Base-by-base conservation (phyloP, 139 green algal species). In the Auxenochlorella protothecoides region DNA sequence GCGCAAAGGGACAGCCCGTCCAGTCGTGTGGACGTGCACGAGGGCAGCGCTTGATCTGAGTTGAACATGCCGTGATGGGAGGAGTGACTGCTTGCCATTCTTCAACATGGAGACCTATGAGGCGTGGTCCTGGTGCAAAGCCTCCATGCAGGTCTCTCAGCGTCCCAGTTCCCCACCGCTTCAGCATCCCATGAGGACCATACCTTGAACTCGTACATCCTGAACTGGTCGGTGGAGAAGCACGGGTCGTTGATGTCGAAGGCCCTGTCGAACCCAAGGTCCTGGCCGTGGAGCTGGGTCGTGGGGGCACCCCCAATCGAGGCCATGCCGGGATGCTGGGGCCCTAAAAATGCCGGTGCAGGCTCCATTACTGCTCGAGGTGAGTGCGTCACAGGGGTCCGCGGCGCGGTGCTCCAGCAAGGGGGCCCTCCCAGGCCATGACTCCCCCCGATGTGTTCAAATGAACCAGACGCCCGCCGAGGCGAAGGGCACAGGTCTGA, bases 21-120 rank as follows among this genome's bases (percentile, higher is more conserved):
- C 88, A 93, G 69, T 93, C 88, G 68, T 93, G 88, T 5, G 84
- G 83, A 3, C 83, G 71, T 2, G 72, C 75, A 8, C 78, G 69
- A 0, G 84, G 80, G 74, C 88, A 93, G 5, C 70, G 68, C 55
- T 79, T 76, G 10, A 84, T 72, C 76, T 85, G 71, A 60, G 55
- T 11, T 16, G 14, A 65, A 52, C 52, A 63, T 61, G 12, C 44
- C 44, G 56, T 6, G 53, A 65, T 55, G n/a, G 56, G 11, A 66
- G 3, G 54, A 12, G 4, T 16, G 7, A 70, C 27, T 7, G 53
- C 16, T 5, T n/a, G 54, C 4, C 5, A 61, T 53, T 5, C 5
- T 5, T 53, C 8, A 59, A 55, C 9, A n/a, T 7, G 51, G 52
- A 14, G 53, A 15, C 6, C 51, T 14, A 1, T 51, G 6, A 59